Evolutionary conservation across 2,329 filamentous ascomycete genomes (phyloP).

Genomic region (Orbilia ellipsospora): DNA sequence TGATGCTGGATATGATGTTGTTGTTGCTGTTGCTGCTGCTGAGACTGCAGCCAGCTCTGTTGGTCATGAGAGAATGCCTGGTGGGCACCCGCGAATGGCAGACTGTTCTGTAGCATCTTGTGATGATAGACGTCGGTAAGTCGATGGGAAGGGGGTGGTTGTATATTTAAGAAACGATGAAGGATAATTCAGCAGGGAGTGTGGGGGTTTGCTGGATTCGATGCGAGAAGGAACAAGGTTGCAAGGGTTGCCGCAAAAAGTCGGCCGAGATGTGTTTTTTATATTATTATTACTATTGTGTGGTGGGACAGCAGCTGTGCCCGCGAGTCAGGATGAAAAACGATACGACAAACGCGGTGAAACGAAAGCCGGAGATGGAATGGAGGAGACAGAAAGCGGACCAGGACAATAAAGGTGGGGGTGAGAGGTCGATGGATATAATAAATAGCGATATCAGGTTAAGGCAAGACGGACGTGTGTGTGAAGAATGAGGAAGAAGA

Average conservation of each 20-base stretch:
- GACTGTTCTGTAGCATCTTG: conserved; percentile 53
- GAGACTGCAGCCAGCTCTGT: conserved; percentile 56
- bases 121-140: conserved; percentile 15
- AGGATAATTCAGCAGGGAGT: background rate
- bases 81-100: conserved; percentile 51
- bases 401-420: too few species aligned
- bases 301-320: too few species aligned
- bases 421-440: too few species aligned
- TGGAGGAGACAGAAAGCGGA: too few species aligned
- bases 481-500: too few species aligned
- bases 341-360: too few species aligned
- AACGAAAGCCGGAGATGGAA: too few species aligned
- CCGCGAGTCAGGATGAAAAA: too few species aligned
- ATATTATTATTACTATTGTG: background rate
- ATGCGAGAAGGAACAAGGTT: background rate
- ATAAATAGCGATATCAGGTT: too few species aligned
- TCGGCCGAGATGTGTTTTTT: background rate
- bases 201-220: background rate
- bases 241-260: background rate
- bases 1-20: conserved; percentile 57
- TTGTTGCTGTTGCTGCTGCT: conserved; percentile 57
- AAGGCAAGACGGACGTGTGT: too few species aligned
- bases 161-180: background rate
- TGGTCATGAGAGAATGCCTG: conserved; percentile 59
- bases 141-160: conserved; percentile 12